A percentile compares a stretch with the other conserved stretches of the same genome.
phyloP scores from a whole-genome alignment of 306 rosid genomes.

The Malus orientalis region DNA sequence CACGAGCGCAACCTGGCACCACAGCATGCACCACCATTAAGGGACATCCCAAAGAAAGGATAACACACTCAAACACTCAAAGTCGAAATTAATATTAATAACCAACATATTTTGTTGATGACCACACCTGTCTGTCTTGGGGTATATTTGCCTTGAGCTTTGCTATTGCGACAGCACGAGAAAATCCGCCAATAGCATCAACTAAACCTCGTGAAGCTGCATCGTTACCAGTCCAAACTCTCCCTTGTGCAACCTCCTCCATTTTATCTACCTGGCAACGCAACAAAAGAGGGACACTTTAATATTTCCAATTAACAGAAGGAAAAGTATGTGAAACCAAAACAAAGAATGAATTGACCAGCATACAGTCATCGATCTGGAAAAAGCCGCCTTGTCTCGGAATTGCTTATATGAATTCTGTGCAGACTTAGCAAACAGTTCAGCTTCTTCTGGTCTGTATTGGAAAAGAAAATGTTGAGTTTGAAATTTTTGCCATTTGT shows the following conservation, averaged over 20 bases:
- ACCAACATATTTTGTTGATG: not conserved
- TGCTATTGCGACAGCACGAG: constrained; percentile 88
- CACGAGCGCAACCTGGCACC: constrained; percentile 66
- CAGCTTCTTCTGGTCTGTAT: constrained; percentile 86
- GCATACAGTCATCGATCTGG: constrained; percentile 82
- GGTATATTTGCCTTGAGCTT: constrained; percentile 89
- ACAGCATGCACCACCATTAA: not conserved
- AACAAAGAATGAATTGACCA: not conserved
- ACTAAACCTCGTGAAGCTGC: constrained; percentile 76
- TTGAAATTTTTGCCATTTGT: not conserved
- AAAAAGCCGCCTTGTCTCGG: constrained; percentile 83
- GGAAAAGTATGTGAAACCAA: not conserved
- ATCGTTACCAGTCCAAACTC: constrained; percentile 87
- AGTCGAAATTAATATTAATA: not conserved
- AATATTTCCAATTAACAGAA: not conserved
- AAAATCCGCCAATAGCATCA: constrained; percentile 88
- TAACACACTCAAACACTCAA: no score
- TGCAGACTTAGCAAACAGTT: constrained; percentile 72
- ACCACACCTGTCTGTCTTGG: constrained; percentile 58
- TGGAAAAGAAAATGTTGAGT: not conserved
- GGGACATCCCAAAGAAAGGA: not conserved
- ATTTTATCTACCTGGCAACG: constrained; percentile 67
- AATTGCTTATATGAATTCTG: constrained; percentile 69
- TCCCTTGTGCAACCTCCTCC: constrained; percentile 95
- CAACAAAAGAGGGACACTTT: not conserved